phyloP scores from a whole-genome alignment of 2,329 filamentous ascomycete species.

The Didymella arachidicola region DNA sequence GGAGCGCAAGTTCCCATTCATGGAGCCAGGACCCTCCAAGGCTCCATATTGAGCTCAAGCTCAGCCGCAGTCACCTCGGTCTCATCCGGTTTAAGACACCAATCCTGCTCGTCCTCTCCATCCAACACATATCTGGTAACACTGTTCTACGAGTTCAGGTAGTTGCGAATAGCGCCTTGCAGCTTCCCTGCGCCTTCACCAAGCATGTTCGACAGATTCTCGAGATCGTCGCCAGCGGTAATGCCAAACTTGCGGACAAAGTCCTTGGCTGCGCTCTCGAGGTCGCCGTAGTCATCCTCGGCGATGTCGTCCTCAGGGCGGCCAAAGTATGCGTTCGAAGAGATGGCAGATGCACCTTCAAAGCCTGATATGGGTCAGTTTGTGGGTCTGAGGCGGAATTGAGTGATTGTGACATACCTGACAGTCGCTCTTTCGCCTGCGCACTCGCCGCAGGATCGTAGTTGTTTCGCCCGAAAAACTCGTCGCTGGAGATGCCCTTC shows the following conservation, averaged over 20 bases:
- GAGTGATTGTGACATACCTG: conserved; percentile 50
- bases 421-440: conserved; percentile 86
- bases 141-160: conserved; percentile 50
- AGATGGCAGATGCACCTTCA: conserved; percentile 90
- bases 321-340: conserved; percentile 97
- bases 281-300: conserved; percentile 81
- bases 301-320: conserved; percentile 81
- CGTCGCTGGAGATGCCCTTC: conserved; percentile 96
- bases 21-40: conserved; percentile 12
- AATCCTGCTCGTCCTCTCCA: background rate
- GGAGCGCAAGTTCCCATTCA: background rate
- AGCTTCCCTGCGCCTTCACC: conserved; percentile 86
- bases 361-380: conserved; percentile 65
- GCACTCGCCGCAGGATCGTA: conserved; percentile 82
- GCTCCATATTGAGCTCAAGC: conserved; percentile 13
- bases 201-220: conserved; percentile 82
- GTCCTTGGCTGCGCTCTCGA: conserved; percentile 94
- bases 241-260: conserved; percentile 95
- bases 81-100: background rate
- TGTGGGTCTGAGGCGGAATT: background rate
- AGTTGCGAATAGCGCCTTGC: conserved; percentile 64
- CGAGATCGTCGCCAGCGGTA: conserved; percentile 93
- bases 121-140: background rate
- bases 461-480: conserved; percentile 92
- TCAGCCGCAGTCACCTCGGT: background rate